Percentiles rank a stretch among this genome's conserved stretches.
phyloP scores from a whole-genome alignment of 345 rosid genomes.

The Lumnitzera littorea region DNA sequence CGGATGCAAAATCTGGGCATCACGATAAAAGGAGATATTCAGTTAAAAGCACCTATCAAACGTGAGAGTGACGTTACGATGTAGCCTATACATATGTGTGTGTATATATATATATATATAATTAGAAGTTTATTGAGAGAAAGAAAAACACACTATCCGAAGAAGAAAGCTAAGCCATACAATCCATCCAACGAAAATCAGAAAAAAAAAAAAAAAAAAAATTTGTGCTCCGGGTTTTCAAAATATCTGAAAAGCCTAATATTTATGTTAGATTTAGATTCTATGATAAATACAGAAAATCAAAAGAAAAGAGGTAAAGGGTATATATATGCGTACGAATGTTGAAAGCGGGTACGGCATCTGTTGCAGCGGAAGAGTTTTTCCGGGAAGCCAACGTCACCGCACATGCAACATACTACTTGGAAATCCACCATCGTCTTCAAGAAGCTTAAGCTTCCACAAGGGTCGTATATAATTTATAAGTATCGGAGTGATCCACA shows the following conservation, averaged over 20 bases:
- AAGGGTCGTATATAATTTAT: too few relatives aligned
- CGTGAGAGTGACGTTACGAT: conserved; percentile 1
- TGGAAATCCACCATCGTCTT: conserved; percentile 72
- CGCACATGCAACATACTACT: conserved; percentile 93
- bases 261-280: too few relatives aligned
- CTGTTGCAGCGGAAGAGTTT: conserved; percentile 92
- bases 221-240: too few relatives aligned
- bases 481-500: too few relatives aligned
- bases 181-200: too few relatives aligned
- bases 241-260: too few relatives aligned
- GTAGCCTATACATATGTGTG: too few relatives aligned
- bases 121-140: too few relatives aligned
- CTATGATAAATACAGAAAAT: too few relatives aligned
- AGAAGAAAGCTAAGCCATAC: too few relatives aligned
- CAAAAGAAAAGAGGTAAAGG: not conserved
- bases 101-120: not conserved
- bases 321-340: conserved; percentile 49
- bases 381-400: conserved; percentile 93
- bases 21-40: conserved; percentile 17
- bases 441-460: not conserved
- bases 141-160: too few relatives aligned
- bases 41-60: conserved; percentile 21
- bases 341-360: conserved; percentile 84
- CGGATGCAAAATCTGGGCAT: not conserved
- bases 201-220: too few relatives aligned